Base-by-base conservation (phyloP, 2,329 filamentous ascomycete species). In the Pyrenochaeta sp. region DNA sequence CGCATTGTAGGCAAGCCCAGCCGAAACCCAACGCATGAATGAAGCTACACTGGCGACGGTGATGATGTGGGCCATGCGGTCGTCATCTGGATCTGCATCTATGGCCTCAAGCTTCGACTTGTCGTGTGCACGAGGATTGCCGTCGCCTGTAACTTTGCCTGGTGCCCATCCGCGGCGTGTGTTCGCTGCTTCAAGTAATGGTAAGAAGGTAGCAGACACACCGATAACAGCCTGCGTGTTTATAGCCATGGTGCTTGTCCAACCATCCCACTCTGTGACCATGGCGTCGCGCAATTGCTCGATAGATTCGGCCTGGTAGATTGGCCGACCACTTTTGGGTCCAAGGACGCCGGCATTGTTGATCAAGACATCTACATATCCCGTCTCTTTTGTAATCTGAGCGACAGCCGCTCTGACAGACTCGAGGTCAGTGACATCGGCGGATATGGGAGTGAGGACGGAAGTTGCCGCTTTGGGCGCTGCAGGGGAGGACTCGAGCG, bases 301-400 rank as follows among this genome's bases (percentile, higher is more conserved):
- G 15, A 84, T 77, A n/a, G 69, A 72, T 30, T 73, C 64, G n/a
- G 79, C 78, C 45, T 75, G 67, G 66, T 78, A 75, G 23, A 81
- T 69, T 32, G 73, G 72, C 4, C 60, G 71, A 31, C 74, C 77
- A 45, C 76, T 74, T n/a, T 56, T 65, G 0, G 82, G 81, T 0
- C 82, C 79, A 4, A 68, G 64, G 40, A 80, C 72, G 21, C 83
- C 82, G 14, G 82, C 81, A 58, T 84, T 84, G 64, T 81, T 80
- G 63, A 84, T 75, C 0, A 84, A 71, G 20, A 84, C 75, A 61
- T 85, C 81, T 51, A 85, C 77, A 58, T 81, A 77, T 36, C 77
- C 79, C 2, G 66, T 66, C 21, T 83, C 77, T 7, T 68, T 56
- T 5, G 75, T 70, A 37, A 84, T 76, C 1, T 68, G 67, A n/a